Base-by-base conservation (phyloP, 176 grass and related monocot species). In the Oryza meyeriana region DNA sequence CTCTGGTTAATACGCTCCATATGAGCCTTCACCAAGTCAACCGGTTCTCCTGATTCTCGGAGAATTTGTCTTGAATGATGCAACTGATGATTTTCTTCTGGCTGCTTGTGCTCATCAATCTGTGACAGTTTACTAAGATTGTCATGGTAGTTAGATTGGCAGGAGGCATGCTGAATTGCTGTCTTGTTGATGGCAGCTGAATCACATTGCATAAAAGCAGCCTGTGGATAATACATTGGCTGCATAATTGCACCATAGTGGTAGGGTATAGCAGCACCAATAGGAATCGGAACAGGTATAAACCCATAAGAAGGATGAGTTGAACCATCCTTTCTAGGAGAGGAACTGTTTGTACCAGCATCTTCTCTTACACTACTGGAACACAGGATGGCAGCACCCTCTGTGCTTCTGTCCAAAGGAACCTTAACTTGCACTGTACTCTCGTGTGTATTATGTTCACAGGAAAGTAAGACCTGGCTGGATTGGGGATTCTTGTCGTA, bases 201-300 rank as follows among this genome's bases (percentile, higher is more conserved):
- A 85, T 83, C 79, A 82, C 90, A 74, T n/a, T 81, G 87, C 61
- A 85, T 74, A 61, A 77, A 79, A 79, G 84, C 76, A 81, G 64
- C 75, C 17, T 91, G 87, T 30, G 79, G 59, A 36, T 93, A 92
- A 78, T 89, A 96, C 61, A 94, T 79, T 6, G 91, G 87, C 22
- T 90, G 91, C 81, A 99, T 42, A 71, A 96, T 85, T 34, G 91
- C 58, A 80, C 70, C 69, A 33, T 90, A 99, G 26, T 88, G 93
- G 61, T 89, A 96, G 22, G 91, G 80, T 79, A 99, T 89, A 67
- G 70, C 77, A 79, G 87, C 71, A 82, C 79, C 70, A 18, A 92
- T 83, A 67, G 93, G 85, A 89, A 88, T 81, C 64, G 93, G 87
- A 87, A 96, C 34, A 81, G 93, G 84, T 69, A 96, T 74, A 80